Conservation (phyloP, 2,329 filamentous ascomycete genomes). For the Tolypocladium inflatum region DNA sequence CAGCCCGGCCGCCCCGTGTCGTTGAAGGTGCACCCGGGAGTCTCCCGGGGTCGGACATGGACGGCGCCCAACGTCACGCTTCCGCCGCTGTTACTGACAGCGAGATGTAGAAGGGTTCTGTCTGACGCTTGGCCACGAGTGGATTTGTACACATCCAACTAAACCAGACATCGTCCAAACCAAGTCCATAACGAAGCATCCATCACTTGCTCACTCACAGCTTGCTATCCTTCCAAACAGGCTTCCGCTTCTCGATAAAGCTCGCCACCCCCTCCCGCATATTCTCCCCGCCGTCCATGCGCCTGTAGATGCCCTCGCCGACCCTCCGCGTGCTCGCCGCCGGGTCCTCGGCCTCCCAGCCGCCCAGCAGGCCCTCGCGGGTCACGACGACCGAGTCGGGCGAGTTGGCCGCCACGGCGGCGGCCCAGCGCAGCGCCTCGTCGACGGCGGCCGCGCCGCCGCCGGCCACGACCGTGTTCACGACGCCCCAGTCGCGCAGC, state of each 20-base stretch:
- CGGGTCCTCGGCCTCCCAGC: slow-evolving; percentile 61
- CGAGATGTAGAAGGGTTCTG: too few relatives aligned
- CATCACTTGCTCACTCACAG: slow-evolving; percentile 23
- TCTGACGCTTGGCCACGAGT: too few relatives aligned
- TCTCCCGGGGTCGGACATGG: too few relatives aligned
- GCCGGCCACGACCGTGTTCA: slow-evolving; percentile 53
- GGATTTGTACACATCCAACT: too few relatives aligned
- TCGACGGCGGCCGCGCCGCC: slow-evolving; percentile 39
- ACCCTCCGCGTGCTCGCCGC: slow-evolving; percentile 51
- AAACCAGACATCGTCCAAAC: too few relatives aligned
- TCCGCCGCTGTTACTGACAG: too few relatives aligned
- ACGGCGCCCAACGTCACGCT: too few relatives aligned
- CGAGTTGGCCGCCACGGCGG: slow-evolving; percentile 53
- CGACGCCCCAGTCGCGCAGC: slow-evolving; percentile 56
- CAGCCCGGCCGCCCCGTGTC: too few relatives aligned
- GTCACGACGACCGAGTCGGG: slow-evolving; percentile 71
- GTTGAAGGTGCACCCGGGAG: too few relatives aligned
- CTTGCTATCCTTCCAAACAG: slow-evolving; percentile 57
- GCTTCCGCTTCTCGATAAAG: slow-evolving; percentile 67
- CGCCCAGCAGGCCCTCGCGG: slow-evolving; percentile 59
- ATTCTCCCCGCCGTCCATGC: slow-evolving; percentile 58
- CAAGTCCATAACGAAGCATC: too few relatives aligned
- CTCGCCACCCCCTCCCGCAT: slow-evolving; percentile 64
- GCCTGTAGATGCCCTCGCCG: slow-evolving; percentile 46
- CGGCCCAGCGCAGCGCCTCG: slow-evolving; percentile 53